Conservation (phyloP, 805 yeast species). For the Ogataea philodendri region DNA sequence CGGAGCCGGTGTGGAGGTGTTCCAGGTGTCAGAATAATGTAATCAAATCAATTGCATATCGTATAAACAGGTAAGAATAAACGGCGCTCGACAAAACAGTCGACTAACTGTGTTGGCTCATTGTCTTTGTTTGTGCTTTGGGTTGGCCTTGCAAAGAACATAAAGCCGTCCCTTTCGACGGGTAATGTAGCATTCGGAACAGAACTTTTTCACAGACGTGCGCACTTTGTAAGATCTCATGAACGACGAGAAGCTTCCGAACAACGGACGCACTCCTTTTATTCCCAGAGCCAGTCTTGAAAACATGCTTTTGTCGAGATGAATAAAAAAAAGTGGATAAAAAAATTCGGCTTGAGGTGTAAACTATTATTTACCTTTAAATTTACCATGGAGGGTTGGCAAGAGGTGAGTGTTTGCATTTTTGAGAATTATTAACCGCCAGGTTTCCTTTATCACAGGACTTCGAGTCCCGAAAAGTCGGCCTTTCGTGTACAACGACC, state of each 20-base stretch:
- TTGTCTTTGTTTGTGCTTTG: conserved; percentile 93
- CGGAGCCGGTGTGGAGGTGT: conserved; percentile 68
- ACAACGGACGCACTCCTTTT: conserved; percentile 19
- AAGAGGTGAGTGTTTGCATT: conserved; percentile 39
- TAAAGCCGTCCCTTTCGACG: conserved; percentile 94
- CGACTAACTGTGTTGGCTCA: no score
- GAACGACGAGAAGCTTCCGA: conserved; percentile 18
- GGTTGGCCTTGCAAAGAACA: conserved; percentile 89
- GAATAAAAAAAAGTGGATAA: no score
- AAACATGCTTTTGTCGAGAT: conserved; percentile 22
- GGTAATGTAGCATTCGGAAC: conserved; percentile 87
- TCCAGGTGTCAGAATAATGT: conserved; percentile 7
- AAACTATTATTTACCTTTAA: conserved; percentile 1
- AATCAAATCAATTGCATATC: conserved; percentile 34
- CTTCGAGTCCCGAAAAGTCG: conserved; percentile 27
- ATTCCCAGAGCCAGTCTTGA: conserved; percentile 30
- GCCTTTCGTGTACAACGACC: conserved; percentile 17
- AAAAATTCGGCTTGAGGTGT: conserved; percentile 13
- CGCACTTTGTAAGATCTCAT: conserved; percentile 84
- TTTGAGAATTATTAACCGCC: not conserved
- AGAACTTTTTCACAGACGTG: conserved; percentile 89
- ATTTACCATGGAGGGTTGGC: conserved; percentile 48
- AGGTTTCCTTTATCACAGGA: conserved; percentile 36
- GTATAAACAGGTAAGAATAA: no score
- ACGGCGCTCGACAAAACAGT: no score